Evolutionary conservation across 192 early-diverging fungal species (phyloP).

Genomic region (Neocallimastix lanati): DNA sequence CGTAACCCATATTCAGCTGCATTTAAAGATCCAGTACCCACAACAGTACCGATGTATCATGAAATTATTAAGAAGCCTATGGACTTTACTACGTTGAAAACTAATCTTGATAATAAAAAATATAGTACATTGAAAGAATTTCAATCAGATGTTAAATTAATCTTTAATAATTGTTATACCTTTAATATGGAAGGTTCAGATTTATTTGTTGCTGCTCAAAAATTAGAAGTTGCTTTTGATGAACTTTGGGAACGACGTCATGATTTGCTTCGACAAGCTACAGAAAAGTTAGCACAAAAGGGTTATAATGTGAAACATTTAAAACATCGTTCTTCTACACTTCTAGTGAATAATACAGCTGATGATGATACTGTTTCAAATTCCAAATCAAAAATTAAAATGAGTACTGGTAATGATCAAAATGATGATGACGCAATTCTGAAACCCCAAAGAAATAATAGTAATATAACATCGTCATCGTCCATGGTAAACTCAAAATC

Average conservation of each 20-base stretch:
- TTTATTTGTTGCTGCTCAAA: not conserved
- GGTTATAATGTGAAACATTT: not conserved
- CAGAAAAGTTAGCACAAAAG: not conserved
- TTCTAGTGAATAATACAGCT: not conserved
- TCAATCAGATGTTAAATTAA: conserved; percentile 54
- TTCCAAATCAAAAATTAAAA: not conserved
- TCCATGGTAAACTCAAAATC: not conserved
- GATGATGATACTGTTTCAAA: not conserved
- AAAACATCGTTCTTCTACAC: not conserved
- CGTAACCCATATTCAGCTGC: conserved; percentile 12
- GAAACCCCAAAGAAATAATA: not conserved
- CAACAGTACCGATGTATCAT: conserved; percentile 50
- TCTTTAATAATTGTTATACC: conserved; percentile 69
- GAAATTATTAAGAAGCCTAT: conserved; percentile 56
- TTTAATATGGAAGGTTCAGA: conserved; percentile 47
- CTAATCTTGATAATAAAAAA: conserved; percentile 39
- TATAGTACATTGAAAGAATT: conserved; percentile 51
- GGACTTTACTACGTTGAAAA: conserved; percentile 46
- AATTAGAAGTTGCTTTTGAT: not conserved
- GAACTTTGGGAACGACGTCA: not conserved
- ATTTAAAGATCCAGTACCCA: conserved; percentile 52
- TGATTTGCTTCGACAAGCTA: not conserved
- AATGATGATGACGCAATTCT: too few species aligned
- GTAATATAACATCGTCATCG: not conserved
- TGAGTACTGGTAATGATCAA: not conserved